Percentiles rank a stretch among this genome's conserved stretches.
Conservation (phyloP, 2,329 filamentous ascomycete species). For the Nemania diffusa region DNA sequence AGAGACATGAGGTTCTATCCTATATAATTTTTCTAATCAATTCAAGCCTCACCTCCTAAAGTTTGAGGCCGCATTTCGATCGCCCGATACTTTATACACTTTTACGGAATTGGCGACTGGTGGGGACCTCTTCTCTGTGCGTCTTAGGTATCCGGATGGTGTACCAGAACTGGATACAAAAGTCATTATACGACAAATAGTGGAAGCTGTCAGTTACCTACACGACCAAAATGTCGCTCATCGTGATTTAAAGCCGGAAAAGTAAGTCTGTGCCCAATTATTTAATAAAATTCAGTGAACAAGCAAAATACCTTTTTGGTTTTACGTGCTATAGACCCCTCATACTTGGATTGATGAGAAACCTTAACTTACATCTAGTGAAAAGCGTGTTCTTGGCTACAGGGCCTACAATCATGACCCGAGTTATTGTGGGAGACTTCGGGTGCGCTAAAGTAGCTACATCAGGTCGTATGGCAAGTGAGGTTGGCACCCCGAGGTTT, state of each 20-base stretch:
- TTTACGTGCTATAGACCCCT: too few relatives aligned
- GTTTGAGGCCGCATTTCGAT: constrained; percentile 63
- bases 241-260: constrained; percentile 64
- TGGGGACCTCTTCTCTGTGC: constrained; percentile 64
- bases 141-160: constrained; percentile 41
- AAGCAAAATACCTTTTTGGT: neutral
- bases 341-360: neutral
- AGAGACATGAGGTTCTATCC: neutral
- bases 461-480: constrained; percentile 56
- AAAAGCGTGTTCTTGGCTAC: constrained; percentile 61
- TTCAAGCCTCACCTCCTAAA: constrained; percentile 64
- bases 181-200: constrained; percentile 60
- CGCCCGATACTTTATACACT: constrained; percentile 61
- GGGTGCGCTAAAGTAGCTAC: constrained; percentile 58
- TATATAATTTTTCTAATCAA: constrained; percentile 8
- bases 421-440: constrained; percentile 64
- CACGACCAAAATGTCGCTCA: constrained; percentile 63
- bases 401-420: constrained; percentile 56
- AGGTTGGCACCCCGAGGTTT: constrained; percentile 59
- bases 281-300: neutral
- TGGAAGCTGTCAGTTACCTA: constrained; percentile 59
- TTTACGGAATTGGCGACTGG: constrained; percentile 68
- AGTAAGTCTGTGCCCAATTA: constrained; percentile 21
- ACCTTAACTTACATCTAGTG: constrained; percentile 9
- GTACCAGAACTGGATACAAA: constrained; percentile 57